Conservation (phyloP, 345 rosid species). For the Heritiera fomes region DNA sequence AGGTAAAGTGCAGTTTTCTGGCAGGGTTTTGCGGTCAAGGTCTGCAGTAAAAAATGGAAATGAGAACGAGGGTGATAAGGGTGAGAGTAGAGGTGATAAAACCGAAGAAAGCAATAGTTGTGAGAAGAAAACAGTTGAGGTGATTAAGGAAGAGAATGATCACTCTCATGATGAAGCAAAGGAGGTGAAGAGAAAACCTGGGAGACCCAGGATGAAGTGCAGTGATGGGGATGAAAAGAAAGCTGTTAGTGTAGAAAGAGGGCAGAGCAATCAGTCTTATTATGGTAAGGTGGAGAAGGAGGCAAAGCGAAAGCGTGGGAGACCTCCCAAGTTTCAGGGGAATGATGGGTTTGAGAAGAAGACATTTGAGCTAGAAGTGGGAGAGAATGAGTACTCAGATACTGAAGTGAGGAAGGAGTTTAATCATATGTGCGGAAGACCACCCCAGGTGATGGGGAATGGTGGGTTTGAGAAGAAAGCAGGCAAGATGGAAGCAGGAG, state of each 20-base stretch:
- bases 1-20: slow-evolving; percentile 27
- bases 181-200: neutral
- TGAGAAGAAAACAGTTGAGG: slow-evolving; percentile 22
- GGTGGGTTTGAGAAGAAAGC: neutral
- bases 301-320: slow-evolving; percentile 32
- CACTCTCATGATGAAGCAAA: slow-evolving; percentile 7
- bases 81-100: slow-evolving; percentile 16
- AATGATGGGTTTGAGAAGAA: slow-evolving; percentile 1
- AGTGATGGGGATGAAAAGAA: slow-evolving; percentile 16
- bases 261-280: slow-evolving; percentile 5
- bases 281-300: slow-evolving; percentile 19
- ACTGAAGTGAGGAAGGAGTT: slow-evolving; percentile 1
- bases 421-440: slow-evolving; percentile 21
- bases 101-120: slow-evolving; percentile 7
- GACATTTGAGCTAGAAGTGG: neutral
- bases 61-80: slow-evolving; percentile 12
- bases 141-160: slow-evolving; percentile 21
- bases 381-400: slow-evolving; percentile 1
- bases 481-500: neutral
- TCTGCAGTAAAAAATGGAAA: slow-evolving; percentile 28
- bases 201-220: slow-evolving; percentile 19
- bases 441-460: slow-evolving; percentile 13
- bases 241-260: slow-evolving; percentile 8
- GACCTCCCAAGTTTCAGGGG: slow-evolving; percentile 35
- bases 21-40: slow-evolving; percentile 54